Evolutionary conservation across 805 yeast genomes (phyloP), one percentile per base, ranked within the genome.

Genomic region (Metschnikowia gelsemii): DNA sequence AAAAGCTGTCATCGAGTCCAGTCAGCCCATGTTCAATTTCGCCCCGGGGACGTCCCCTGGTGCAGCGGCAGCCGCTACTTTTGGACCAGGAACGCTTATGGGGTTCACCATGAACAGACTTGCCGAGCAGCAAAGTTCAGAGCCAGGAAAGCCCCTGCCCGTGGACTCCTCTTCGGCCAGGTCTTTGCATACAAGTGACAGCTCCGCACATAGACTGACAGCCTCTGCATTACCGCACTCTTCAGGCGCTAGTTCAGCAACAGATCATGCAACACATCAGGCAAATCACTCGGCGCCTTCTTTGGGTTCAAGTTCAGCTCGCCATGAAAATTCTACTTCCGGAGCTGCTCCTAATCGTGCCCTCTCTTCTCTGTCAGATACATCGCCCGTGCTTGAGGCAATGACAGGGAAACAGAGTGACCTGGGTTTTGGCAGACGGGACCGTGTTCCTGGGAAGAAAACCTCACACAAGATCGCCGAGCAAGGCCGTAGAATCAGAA

Each of bases 401-500:
- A 21, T 34, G 35, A 25, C 18, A 3, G 29, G 37, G 4, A 19
- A 22, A 4, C 27, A 32, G 4, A 21, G 32, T 9, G 38, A 39
- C 11, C 21, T 29, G 8, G 29, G 26, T 7, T 12, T 14, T 5
- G 37, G 43, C 11, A 28, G 19, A 17, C 33, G 36, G 7, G 35
- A 37, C 34, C 32, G 42, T 5, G 13, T 34, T 7, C 75, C 78
- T 2, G 71, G 76, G 21, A 83, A 84, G 58, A 81, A 83, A 54
- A 78, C 84, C 2, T 78, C 79, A 30, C 99, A 91, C 63, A 90
- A 91, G 59, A 74, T 87, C 12, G 98, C 99, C 0, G 99, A 91
- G 64, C 97, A 93, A 63, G 98, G 96, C 12, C 75, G 99, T 39
- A 76, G 99, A 53, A 90, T 91, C 61, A 73, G 99, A 48, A 84